These are phyloP conservation scores for Sapria himalayana DNA, from an alignment of 345 rosid genomes.

Conservation along the genomic window DNA sequence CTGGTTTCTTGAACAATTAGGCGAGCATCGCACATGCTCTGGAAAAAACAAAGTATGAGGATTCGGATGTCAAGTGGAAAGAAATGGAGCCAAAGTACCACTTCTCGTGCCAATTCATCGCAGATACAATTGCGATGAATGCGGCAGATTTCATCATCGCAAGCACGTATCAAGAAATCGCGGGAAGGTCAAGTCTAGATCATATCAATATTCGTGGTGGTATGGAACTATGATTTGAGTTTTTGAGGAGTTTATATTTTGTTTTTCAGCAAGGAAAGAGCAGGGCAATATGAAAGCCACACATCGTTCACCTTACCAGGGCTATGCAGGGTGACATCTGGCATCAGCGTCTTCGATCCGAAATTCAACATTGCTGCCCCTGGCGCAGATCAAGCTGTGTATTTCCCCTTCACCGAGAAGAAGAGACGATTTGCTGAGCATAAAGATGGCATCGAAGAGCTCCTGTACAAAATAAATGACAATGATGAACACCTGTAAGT, in stretches of 20 bases:
- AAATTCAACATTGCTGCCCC: constrained; percentile 82
- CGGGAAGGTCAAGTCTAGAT: constrained; percentile 76
- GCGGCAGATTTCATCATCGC: constrained; percentile 62
- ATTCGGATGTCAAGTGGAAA: constrained; percentile 73
- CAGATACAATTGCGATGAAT: constrained; percentile 73
- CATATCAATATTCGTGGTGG: too few relatives aligned
- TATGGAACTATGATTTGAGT: too few relatives aligned
- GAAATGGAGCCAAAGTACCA: constrained; percentile 63
- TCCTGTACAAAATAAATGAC: constrained; percentile 42
- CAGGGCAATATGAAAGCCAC: constrained; percentile 69
- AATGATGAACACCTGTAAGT: constrained; percentile 67
- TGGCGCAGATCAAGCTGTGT: constrained; percentile 68
- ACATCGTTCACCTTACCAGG: constrained; percentile 71
- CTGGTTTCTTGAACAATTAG: constrained; percentile 14
- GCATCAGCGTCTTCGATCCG: constrained; percentile 60
- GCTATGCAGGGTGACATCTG: constrained; percentile 64
- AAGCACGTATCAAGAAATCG: constrained; percentile 78
- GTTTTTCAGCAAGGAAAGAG: constrained; percentile 45
- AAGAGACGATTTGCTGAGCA: constrained; percentile 27
- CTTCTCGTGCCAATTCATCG: constrained; percentile 73
- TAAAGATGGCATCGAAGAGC: constrained; percentile 57
- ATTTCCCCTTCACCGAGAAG: constrained; percentile 41
- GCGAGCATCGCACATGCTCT: constrained; percentile 90
- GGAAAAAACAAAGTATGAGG: constrained; percentile 81
- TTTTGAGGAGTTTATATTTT: too few relatives aligned